phyloP scores from a whole-genome alignment of 495 filamentous ascomycete genomes.

The Trichocladium antarcticum region DNA sequence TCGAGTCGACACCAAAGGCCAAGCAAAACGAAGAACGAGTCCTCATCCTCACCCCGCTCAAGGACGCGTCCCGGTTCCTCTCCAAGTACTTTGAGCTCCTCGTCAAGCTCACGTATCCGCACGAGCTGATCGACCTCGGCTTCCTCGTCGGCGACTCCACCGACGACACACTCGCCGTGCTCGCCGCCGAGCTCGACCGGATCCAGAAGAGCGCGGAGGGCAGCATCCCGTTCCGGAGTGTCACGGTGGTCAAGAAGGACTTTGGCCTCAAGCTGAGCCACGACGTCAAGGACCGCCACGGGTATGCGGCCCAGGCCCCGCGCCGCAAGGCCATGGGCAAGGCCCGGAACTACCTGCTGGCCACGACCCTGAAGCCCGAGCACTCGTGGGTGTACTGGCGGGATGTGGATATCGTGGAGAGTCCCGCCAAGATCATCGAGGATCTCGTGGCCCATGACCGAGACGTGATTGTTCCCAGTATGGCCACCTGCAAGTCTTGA shows the following conservation, averaged over 20 bases:
- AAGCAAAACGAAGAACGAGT: constrained; percentile 71
- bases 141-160: constrained; percentile 87
- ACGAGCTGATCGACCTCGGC: constrained; percentile 86
- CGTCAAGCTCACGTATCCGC: constrained; percentile 82
- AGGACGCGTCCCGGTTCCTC: constrained; percentile 74
- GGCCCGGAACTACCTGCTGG: constrained; percentile 86
- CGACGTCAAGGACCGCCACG: constrained; percentile 70
- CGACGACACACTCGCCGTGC: constrained; percentile 76
- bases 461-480: constrained; percentile 94
- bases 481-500: constrained; percentile 21
- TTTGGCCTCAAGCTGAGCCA: constrained; percentile 64
- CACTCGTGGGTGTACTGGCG: constrained; percentile 99
- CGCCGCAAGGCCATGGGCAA: constrained; percentile 81
- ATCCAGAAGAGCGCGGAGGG: constrained; percentile 77
- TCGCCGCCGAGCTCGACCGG: constrained; percentile 73
- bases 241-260: constrained; percentile 75
- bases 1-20: constrained; percentile 72
- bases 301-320: constrained; percentile 77
- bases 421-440: constrained; percentile 75
- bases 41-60: constrained; percentile 88
- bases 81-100: constrained; percentile 88
- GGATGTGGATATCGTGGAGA: constrained; percentile 91
- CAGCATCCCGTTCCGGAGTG: constrained; percentile 70
- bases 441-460: constrained; percentile 89
- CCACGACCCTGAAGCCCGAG: constrained; percentile 73